Evolutionary conservation across 192 early-diverging fungal genomes (phyloP).

Genomic region (Podila horticola): DNA sequence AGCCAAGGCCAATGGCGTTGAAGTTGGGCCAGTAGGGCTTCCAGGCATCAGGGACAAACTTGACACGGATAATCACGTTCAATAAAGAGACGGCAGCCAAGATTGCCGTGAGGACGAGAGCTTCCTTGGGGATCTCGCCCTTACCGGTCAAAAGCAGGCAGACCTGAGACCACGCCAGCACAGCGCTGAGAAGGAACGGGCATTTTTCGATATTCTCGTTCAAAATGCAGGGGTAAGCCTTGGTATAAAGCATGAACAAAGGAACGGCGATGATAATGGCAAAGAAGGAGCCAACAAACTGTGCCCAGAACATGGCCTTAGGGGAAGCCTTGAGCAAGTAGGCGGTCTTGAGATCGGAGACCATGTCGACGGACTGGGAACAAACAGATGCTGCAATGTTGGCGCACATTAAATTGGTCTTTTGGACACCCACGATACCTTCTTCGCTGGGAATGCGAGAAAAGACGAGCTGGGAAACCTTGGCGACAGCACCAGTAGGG

Average conservation of each 20-base stretch:
- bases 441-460: constrained; percentile 58
- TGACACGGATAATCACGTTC: constrained; percentile 50
- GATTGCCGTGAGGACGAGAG: constrained; percentile 58
- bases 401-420: constrained; percentile 70
- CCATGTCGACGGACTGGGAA: constrained; percentile 74
- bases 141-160: constrained; percentile 55
- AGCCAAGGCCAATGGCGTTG: constrained; percentile 65
- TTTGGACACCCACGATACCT: constrained; percentile 51
- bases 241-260: constrained; percentile 68
- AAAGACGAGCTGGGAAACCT: constrained; percentile 75
- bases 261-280: constrained; percentile 65
- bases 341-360: constrained; percentile 77
- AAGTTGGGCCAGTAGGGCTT: constrained; percentile 66
- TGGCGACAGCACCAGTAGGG: constrained; percentile 71
- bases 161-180: constrained; percentile 56
- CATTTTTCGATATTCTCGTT: constrained; percentile 36
- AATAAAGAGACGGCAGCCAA: constrained; percentile 46
- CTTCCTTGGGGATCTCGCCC: constrained; percentile 45
- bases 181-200: constrained; percentile 51
- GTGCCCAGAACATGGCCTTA: constrained; percentile 71
- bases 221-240: constrained; percentile 73
- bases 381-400: constrained; percentile 67
- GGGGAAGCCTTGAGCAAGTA: constrained; percentile 74
- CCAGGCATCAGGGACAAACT: constrained; percentile 62
- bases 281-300: constrained; percentile 69